Evolutionary conservation across 139 green algal genomes (phyloP).

Genomic region (Chara braunii): DNA sequence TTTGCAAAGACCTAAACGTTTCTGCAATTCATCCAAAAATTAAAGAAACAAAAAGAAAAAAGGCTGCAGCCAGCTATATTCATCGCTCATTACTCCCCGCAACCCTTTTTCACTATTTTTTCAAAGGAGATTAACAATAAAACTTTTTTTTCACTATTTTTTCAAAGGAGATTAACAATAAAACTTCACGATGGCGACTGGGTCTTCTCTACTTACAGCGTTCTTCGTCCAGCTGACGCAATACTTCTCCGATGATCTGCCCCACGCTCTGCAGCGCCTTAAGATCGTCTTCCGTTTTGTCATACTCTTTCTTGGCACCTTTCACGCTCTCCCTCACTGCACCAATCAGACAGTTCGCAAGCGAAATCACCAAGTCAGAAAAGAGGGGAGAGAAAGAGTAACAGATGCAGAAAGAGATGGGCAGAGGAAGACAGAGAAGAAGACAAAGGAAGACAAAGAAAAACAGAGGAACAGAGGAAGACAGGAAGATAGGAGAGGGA

Average conservation of each 20-base stretch:
- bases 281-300: conserved; percentile 99
- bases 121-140: too few species aligned
- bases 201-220: conserved; percentile 91
- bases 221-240: conserved; percentile 94
- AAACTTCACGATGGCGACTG: too few species aligned
- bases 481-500: neutral
- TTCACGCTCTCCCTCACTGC: conserved; percentile 66
- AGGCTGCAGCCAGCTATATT: too few species aligned
- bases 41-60: too few species aligned
- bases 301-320: conserved; percentile 79
- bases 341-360: neutral
- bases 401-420: neutral
- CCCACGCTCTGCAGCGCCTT: conserved; percentile 97
- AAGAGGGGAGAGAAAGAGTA: neutral
- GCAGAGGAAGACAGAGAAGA: neutral
- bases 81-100: too few species aligned
- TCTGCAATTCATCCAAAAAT: too few species aligned
- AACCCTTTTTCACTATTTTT: too few species aligned
- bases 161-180: too few species aligned
- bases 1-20: too few species aligned
- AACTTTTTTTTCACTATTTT: too few species aligned
- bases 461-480: neutral
- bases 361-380: too few species aligned
- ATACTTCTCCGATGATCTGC: conserved; percentile 98
- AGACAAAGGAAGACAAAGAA: neutral